phyloP scores from a whole-genome alignment of 2,329 filamentous ascomycete genomes.

The Penicillium sp. region DNA sequence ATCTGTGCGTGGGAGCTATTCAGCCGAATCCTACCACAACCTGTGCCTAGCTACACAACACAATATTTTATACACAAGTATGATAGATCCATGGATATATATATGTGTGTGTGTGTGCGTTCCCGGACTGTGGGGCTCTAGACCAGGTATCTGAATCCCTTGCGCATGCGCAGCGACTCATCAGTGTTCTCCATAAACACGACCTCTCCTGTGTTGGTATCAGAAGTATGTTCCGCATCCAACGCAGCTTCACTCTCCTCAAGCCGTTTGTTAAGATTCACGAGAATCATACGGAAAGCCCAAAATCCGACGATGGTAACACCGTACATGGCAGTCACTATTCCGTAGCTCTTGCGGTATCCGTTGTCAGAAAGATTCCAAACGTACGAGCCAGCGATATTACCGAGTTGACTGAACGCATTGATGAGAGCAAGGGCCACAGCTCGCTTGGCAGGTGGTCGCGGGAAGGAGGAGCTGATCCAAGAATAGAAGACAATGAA shows the following conservation, averaged over 20 bases:
- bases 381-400: conserved; percentile 43
- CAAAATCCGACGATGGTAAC: not conserved
- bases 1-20: not conserved
- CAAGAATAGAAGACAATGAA: conserved; percentile 38
- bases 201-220: not conserved
- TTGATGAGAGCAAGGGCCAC: conserved; percentile 36
- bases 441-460: conserved; percentile 38
- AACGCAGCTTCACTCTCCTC: not conserved
- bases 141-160: not conserved
- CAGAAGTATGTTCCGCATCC: not conserved
- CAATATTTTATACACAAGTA: not conserved
- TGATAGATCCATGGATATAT: no score
- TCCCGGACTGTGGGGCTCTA: not conserved
- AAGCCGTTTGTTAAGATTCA: not conserved
- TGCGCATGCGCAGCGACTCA: not conserved
- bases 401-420: conserved; percentile 43
- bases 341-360: not conserved
- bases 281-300: not conserved
- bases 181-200: not conserved
- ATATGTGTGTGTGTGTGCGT: no score
- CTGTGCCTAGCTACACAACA: not conserved
- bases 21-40: not conserved
- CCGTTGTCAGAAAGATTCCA: not conserved
- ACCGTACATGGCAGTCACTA: not conserved
- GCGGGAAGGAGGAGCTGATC: conserved; percentile 32